Evolutionary conservation across 306 rosid species (phyloP).

Genomic region (Lathyrus sativus): DNA sequence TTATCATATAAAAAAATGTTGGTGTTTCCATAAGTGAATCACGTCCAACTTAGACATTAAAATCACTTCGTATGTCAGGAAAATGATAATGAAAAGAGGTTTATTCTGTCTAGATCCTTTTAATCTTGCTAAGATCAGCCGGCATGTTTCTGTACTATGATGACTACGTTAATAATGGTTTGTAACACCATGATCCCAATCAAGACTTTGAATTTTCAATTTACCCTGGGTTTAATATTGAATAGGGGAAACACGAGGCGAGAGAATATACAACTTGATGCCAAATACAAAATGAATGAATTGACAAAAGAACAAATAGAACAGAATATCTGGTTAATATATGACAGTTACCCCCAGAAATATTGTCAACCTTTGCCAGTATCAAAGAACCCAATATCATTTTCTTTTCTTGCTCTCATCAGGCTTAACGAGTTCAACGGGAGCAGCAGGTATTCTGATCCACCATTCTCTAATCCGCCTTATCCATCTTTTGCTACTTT

Average conservation of each 20-base stretch:
- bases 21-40: background rate
- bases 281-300: conserved; percentile 11
- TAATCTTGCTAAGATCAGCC: background rate
- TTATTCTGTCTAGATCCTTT: background rate
- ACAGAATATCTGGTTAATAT: conserved; percentile 1
- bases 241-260: conserved; percentile 1
- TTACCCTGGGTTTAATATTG: background rate
- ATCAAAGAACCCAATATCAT: conserved; percentile 34
- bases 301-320: conserved; percentile 22
- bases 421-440: conserved; percentile 70
- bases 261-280: conserved; percentile 32
- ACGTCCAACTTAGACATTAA: background rate
- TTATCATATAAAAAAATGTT: background rate
- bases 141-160: background rate
- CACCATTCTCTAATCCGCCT: conserved; percentile 93
- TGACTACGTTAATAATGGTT: background rate
- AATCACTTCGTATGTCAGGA: background rate
- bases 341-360: conserved; percentile 22
- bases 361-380: conserved; percentile 8
- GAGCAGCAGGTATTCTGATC: conserved; percentile 96
- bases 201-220: conserved; percentile 1
- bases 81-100: background rate
- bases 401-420: conserved; percentile 70
- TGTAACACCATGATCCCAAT: background rate
- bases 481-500: conserved; percentile 59